Base-by-base conservation (phyloP, 2,329 filamentous ascomycete genomes). In the Aspergillus eucalypticola region DNA sequence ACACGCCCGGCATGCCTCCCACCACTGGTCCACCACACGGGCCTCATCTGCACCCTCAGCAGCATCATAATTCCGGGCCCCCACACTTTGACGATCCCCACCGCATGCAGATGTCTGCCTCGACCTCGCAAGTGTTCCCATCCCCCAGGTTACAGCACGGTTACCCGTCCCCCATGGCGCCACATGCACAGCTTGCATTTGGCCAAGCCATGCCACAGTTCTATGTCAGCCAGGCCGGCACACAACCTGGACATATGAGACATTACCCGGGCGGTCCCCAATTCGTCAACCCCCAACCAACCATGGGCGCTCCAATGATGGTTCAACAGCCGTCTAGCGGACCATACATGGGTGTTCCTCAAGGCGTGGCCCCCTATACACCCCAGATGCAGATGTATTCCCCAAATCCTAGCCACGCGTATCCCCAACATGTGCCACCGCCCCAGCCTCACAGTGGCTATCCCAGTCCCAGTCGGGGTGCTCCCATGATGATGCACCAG, bases 401-500 rank as follows among this genome's bases (percentile, higher is more conserved):
- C 19, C 86, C 86, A n/a, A 88, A 85, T 71, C 73, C 90, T 79
- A 78, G 90, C 80, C 83, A 92, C 85, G 82, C 88, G 76, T 86
- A 87, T 64, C 83, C 84, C 38, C 82, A 82, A 46, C 81, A 82
- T 68, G 77, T 75, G 19, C 76, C 81, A 63, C 79, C 79, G 41
- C 79, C 79, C 42, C 81, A 83, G 59, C 81, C 81, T 57, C 86
- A 89, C 19, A 90, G 86, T 46, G 91, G 92, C 15, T 96, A 91
- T 71, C 90, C 92, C n/a, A 97, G 94, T 73, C 94, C 94, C 1
- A 88, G 91, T 59, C 86, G 92, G 51, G 88, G 88, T 19, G 91
- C 95, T 11, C 89, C 91, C 2, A 92, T 96, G 88, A 98, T 98
- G 94, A 90, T 89, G 70, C 93, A 93, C 66, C 92, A 96, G 78